Conservation (phyloP, 2,329 filamentous ascomycete genomes). For the Raffaelea arxii region DNA sequence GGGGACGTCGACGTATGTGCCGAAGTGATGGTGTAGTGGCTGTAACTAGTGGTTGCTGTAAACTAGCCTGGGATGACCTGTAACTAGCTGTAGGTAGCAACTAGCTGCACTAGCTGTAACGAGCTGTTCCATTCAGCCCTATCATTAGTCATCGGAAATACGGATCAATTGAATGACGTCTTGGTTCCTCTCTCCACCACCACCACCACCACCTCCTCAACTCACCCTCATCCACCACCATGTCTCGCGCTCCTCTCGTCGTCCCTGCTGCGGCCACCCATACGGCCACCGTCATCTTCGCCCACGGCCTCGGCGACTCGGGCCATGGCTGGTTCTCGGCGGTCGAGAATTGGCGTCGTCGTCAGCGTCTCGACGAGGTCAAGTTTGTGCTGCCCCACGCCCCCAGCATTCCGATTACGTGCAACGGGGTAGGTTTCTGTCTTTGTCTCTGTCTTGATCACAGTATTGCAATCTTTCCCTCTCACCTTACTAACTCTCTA, state of each 20-base stretch:
- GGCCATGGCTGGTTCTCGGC: constrained; percentile 71
- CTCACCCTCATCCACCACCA: neutral
- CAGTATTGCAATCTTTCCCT: neutral
- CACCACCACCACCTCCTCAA: too few species aligned
- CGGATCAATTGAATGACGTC: too few species aligned
- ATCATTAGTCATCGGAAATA: too few species aligned
- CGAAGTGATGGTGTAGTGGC: too few species aligned
- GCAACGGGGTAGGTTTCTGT: constrained; percentile 41
- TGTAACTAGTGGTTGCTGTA: too few species aligned
- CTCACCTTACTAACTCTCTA: neutral
- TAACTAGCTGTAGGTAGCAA: too few species aligned
- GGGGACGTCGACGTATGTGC: too few species aligned
- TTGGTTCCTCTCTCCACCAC: too few species aligned
- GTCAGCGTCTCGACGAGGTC: constrained; percentile 75
- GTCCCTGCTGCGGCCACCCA: constrained; percentile 71
- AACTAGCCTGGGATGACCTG: too few species aligned
- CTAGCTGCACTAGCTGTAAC: too few species aligned
- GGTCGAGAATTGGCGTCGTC: constrained; percentile 77
- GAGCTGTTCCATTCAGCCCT: too few species aligned
- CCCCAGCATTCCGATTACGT: constrained; percentile 74
- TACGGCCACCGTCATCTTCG: constrained; percentile 90
- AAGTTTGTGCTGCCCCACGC: constrained; percentile 93
- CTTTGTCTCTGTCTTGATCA: neutral
- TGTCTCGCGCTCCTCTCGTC: constrained; percentile 43
- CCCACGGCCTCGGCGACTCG: constrained; percentile 83